Conservation (phyloP, 2,329 filamentous ascomycete genomes). For the Phialocephala subalpina region DNA sequence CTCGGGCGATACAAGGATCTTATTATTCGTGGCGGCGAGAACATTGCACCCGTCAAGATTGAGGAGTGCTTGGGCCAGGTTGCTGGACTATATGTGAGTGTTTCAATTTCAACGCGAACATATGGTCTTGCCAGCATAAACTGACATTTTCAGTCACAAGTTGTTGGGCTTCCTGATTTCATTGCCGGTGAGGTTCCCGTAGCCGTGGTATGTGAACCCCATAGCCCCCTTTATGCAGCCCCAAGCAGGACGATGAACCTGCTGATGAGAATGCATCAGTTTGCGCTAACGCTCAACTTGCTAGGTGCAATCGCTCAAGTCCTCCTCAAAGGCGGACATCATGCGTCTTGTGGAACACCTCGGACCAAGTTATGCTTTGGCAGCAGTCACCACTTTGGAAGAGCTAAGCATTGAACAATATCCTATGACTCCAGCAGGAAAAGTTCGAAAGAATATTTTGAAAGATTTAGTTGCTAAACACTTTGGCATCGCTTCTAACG, state of each 20-base stretch:
- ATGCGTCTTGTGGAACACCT: slow-evolving; percentile 3
- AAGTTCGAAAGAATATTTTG: slow-evolving; percentile 17
- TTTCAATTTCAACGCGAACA: not conserved
- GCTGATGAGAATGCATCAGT: no score
- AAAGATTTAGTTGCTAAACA: slow-evolving; percentile 1
- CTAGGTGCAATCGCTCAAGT: slow-evolving; percentile 4
- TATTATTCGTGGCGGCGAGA: slow-evolving; percentile 27
- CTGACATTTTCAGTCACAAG: slow-evolving; percentile 4
- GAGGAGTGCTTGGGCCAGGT: slow-evolving; percentile 19
- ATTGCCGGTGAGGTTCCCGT: slow-evolving; percentile 18
- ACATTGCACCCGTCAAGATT: slow-evolving; percentile 25
- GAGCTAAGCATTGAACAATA: slow-evolving; percentile 8
- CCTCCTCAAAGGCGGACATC: slow-evolving; percentile 1
- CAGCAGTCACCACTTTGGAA: slow-evolving; percentile 10
- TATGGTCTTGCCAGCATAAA: not conserved
- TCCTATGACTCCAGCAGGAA: slow-evolving; percentile 11
- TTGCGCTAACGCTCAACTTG: no score
- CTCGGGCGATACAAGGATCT: slow-evolving; percentile 23
- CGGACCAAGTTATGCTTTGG: slow-evolving; percentile 5
- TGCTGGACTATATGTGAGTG: not conserved
- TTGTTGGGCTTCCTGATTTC: slow-evolving; percentile 13
- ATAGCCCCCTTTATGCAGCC: no score
- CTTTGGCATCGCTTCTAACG: not conserved
- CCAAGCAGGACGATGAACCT: no score
- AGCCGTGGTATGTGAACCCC: not conserved